A percentile compares a stretch with the other conserved stretches of the same genome.
Evolutionary conservation across 2,329 filamentous ascomycete species (phyloP).

Genomic region (Balansia obtecta): DNA sequence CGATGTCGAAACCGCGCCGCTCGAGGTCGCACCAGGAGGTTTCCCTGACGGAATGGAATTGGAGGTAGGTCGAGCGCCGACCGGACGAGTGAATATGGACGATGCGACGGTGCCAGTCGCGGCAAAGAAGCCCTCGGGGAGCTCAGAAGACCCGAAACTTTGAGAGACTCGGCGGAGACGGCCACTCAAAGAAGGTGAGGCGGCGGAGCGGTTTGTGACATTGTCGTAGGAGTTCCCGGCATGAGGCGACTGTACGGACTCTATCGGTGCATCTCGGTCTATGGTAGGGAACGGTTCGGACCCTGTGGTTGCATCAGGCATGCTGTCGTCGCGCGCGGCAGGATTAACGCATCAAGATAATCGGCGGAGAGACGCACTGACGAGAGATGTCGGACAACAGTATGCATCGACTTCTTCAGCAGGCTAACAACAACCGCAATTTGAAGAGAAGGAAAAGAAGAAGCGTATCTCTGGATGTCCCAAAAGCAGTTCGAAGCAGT

Average conservation of each 20-base stretch:
- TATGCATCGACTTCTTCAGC: not conserved
- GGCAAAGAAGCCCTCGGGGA: conserved; percentile 34
- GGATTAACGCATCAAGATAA: not conserved
- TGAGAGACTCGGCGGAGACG: conserved; percentile 21
- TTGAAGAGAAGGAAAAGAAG: not conserved
- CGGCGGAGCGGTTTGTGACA: conserved; percentile 14
- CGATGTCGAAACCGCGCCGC: not conserved
- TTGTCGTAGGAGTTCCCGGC: conserved; percentile 4
- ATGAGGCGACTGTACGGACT: not conserved
- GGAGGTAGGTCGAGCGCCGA: conserved; percentile 9
- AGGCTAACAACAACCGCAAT: not conserved
- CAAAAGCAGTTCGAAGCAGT: too few relatives aligned
- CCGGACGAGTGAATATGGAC: conserved; percentile 20
- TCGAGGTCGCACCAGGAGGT: not conserved
- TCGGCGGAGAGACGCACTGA: not conserved
- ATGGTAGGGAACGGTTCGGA: conserved; percentile 16
- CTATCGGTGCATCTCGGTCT: conserved; percentile 7
- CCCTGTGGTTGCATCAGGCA: conserved; percentile 4
- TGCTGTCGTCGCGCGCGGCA: conserved; percentile 1
- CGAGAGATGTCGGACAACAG: not conserved
- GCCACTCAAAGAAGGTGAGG: conserved; percentile 20
- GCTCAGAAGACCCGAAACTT: conserved; percentile 32
- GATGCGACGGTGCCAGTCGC: conserved; percentile 34
- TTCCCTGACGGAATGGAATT: conserved; percentile 10
- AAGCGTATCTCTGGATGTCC: too few relatives aligned